Base-by-base conservation (phyloP, 2,329 filamentous ascomycete genomes). In the Cladophialophora yegresii region DNA sequence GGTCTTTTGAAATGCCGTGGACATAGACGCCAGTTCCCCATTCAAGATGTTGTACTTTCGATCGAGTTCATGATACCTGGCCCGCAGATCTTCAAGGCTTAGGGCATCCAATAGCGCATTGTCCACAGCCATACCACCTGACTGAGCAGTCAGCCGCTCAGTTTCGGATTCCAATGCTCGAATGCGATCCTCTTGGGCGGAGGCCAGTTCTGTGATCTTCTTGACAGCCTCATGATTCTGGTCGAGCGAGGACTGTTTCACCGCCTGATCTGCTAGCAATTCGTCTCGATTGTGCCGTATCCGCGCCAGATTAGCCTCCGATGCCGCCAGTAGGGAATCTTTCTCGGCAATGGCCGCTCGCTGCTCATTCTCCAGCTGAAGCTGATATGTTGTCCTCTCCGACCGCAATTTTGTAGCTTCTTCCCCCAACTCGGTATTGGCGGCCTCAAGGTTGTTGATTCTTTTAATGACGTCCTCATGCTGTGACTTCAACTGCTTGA, bases 381-480 rank as follows among this genome's bases (percentile, higher is more conserved):
- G 86, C 60, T 92, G 89, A 75, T 92, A 96, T 10, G 88, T 83
- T 3, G 91, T 92, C 61, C 95, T 84, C 75, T 99, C 95, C 1
- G 91, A 87, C 72, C 93, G 91, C 57, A 93, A 80, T 75, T 90
- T 96, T 72, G 93, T 89, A 5, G 90, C 89, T 72, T 96, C 92
- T 75, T 96, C 90, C 40, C 89, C 87, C 32, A 98, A 77, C 70
- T 92, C 88, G 65, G 89, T 88, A 75, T 97, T 97, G 12, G 88
- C 90, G 3, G 92, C 92, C 77, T 98, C 93, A 13, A 98, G 79
- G 71, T 93, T 88, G 75, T 99, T 99, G 73, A 96, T 88, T 43
- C 92, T 88, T 76, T 91, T 93, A 71, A 97, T 92, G 8, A 96
- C 85, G 71, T 98, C 93, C 73, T 98, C 95, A 72, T 96, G 91